phyloP scores from a whole-genome alignment of 164 flowering plant species.

The Magnolia changhungtana region DNA sequence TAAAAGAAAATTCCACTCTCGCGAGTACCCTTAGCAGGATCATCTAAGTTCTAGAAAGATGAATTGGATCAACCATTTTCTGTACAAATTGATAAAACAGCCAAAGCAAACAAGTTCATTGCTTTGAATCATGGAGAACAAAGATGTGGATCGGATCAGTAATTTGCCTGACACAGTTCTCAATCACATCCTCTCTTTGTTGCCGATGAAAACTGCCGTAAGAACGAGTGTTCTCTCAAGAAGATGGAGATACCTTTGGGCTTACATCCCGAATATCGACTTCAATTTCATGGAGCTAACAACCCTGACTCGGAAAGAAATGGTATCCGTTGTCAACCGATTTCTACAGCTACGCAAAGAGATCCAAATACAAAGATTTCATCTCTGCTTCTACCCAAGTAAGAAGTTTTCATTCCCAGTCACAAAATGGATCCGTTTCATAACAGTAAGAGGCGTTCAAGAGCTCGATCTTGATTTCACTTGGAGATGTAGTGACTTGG shows the following conservation, averaged over 20 bases:
- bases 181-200: neutral
- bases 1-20: too few relatives aligned
- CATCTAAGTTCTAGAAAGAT: too few relatives aligned
- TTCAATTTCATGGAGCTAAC: neutral
- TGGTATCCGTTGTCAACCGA: neutral
- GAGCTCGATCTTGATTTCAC: neutral
- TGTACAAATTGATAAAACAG: too few relatives aligned
- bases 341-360: neutral
- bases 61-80: too few relatives aligned
- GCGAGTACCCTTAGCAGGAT: too few relatives aligned
- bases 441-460: neutral
- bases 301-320: neutral
- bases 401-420: neutral
- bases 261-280: neutral
- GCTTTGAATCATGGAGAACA: too few relatives aligned
- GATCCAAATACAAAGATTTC: neutral
- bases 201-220: neutral
- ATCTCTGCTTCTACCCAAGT: neutral
- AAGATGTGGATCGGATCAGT: neutral
- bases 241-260: neutral
- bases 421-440: neutral
- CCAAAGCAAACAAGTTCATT: too few relatives aligned
- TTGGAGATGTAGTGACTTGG: neutral
- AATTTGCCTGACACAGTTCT: neutral
- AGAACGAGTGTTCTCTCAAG: neutral